phyloP scores from a whole-genome alignment of 371 early-diverging fungal species.

The Gilbertella persicaria region DNA sequence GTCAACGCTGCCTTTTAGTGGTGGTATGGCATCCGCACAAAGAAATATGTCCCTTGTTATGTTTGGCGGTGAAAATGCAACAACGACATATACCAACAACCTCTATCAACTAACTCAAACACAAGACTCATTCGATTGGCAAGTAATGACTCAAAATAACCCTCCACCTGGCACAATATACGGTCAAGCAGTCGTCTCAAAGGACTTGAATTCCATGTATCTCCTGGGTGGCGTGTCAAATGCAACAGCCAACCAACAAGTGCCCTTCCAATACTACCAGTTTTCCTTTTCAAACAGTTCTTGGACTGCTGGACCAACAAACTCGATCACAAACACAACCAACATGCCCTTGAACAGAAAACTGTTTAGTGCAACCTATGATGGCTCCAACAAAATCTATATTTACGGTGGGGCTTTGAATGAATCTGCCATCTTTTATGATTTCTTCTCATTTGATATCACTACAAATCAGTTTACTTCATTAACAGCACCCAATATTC shows the following conservation, averaged over 20 bases:
- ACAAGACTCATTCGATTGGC: slow-evolving; percentile 20
- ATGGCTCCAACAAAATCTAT: slow-evolving; percentile 16
- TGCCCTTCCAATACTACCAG: slow-evolving; percentile 19
- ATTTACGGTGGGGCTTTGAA: slow-evolving; percentile 34
- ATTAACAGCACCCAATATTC: slow-evolving; percentile 17
- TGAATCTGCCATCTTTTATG: slow-evolving; percentile 4
- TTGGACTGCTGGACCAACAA: slow-evolving; percentile 20
- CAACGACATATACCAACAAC: slow-evolving; percentile 20
- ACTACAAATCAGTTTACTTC: slow-evolving; percentile 12
- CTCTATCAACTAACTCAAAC: slow-evolving; percentile 30
- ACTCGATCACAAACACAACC: slow-evolving; percentile 5
- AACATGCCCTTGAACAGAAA: slow-evolving; percentile 18
- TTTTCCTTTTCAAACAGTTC: slow-evolving; percentile 12
- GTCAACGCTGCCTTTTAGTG: slow-evolving; percentile 28
- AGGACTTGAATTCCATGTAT: slow-evolving; percentile 20
- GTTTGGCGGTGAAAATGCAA: slow-evolving; percentile 36
- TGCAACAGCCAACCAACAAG: neutral
- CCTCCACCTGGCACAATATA: slow-evolving; percentile 17
- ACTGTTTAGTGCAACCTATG: slow-evolving; percentile 16
- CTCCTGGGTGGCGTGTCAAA: slow-evolving; percentile 28
- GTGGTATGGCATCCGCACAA: slow-evolving; percentile 31
- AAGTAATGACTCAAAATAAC: slow-evolving; percentile 23
- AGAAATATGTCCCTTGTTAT: slow-evolving; percentile 23
- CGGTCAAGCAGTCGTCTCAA: slow-evolving; percentile 22
- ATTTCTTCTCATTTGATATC: slow-evolving; percentile 29